Conservation (phyloP, 1,284 basidiomycete genomes). For the Irpex sp. region DNA sequence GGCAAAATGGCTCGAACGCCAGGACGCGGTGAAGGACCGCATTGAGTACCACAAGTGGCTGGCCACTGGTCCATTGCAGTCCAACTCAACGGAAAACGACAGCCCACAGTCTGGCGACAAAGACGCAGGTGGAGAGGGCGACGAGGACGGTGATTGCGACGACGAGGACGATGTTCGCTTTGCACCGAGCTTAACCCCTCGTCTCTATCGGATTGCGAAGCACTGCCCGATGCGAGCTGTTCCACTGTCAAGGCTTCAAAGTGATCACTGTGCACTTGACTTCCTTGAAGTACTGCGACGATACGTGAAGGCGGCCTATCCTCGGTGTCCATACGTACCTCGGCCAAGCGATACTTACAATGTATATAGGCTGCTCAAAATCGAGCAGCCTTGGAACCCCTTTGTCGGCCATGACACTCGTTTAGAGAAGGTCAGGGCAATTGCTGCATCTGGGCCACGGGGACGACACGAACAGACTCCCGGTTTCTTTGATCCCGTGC, state of each 20-base stretch:
- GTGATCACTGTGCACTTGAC: background rate
- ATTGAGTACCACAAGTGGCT: slow-evolving; percentile 6
- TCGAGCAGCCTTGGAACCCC: background rate
- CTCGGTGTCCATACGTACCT: background rate
- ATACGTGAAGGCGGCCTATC: background rate
- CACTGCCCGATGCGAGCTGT: background rate
- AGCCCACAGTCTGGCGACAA: no score
- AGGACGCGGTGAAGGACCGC: slow-evolving; percentile 10
- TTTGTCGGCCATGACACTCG: background rate
- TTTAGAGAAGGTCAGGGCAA: slow-evolving; percentile 2
- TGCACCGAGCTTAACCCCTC: background rate
- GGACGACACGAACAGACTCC: background rate
- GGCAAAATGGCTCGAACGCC: slow-evolving; percentile 22
- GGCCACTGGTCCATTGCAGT: background rate
- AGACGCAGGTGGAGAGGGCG: background rate
- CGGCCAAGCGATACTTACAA: background rate
- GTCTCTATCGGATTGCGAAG: background rate
- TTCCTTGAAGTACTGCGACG: slow-evolving; percentile 2
- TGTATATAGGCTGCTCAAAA: slow-evolving; percentile 8
- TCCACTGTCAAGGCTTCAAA: background rate
- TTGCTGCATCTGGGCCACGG: background rate
- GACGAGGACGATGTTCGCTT: background rate
- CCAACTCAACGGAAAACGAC: no score
- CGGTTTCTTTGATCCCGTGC: slow-evolving; percentile 2
- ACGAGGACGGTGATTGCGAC: background rate